Conservation (phyloP, 2,329 filamentous ascomycete species). For the Ophiostoma fasciatum region DNA sequence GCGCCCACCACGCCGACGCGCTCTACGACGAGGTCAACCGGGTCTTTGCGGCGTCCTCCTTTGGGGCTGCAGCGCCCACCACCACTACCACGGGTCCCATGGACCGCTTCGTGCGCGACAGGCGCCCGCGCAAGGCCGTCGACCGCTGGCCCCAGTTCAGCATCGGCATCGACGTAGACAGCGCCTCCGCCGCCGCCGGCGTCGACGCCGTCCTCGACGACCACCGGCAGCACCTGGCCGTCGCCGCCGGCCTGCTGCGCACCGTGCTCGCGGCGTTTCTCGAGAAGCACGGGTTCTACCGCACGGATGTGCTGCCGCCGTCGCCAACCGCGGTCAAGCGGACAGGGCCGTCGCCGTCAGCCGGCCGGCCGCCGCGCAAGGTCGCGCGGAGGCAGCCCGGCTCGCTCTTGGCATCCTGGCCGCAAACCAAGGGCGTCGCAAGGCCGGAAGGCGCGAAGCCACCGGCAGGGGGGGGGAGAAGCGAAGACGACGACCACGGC, state of each 20-base stretch:
- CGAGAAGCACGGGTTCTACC: slow-evolving; percentile 53
- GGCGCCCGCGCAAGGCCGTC: slow-evolving; percentile 45
- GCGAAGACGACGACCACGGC: no score
- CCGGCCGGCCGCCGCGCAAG: no score
- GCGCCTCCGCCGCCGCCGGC: slow-evolving; percentile 12
- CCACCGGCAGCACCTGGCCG: slow-evolving; percentile 32
- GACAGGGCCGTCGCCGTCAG: no score
- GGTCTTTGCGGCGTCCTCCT: slow-evolving; percentile 61
- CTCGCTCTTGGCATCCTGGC: slow-evolving; percentile 5
- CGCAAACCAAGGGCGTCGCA: slow-evolving; percentile 4
- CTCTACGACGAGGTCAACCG: slow-evolving; percentile 68
- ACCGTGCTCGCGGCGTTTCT: slow-evolving; percentile 63
- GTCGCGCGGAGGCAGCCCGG: no score
- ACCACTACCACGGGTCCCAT: no score
- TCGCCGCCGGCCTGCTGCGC: slow-evolving; percentile 48
- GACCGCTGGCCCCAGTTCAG: slow-evolving; percentile 87
- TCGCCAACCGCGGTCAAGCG: no score
- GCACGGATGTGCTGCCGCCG: no score
- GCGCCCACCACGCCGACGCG: slow-evolving; percentile 41
- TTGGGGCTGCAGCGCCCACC: no score
- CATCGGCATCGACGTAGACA: slow-evolving; percentile 44
- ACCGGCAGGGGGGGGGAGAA: no score
- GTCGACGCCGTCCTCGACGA: slow-evolving; percentile 29
- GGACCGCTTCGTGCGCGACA: slow-evolving; percentile 24
- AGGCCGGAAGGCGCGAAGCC: neutral